Evolutionary conservation across 2,329 filamentous ascomycete genomes (phyloP).

Genomic region (Eutypella sp.): DNA sequence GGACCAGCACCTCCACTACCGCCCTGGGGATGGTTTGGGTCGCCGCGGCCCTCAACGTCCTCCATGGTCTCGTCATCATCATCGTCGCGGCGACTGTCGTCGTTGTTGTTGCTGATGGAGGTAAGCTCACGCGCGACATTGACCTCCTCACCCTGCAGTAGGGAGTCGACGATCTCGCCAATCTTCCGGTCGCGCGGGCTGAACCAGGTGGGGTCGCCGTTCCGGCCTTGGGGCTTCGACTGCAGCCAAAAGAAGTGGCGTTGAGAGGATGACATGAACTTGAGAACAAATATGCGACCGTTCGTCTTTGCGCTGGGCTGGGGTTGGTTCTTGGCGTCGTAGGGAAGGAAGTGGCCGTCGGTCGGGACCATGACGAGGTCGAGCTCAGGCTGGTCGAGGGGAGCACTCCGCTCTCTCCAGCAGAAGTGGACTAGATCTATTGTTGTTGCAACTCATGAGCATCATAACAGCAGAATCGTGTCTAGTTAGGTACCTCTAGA

Average conservation of each 20-base stretch:
- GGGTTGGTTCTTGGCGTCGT: constrained; percentile 56
- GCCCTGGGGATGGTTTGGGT: constrained; percentile 50
- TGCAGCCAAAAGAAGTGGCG: constrained; percentile 96
- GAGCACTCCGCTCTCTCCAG: constrained; percentile 77
- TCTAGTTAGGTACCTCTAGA: neutral
- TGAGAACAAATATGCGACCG: constrained; percentile 87
- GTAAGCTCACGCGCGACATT: constrained; percentile 71
- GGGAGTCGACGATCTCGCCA: constrained; percentile 76
- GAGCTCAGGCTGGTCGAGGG: constrained; percentile 69
- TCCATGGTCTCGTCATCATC: constrained; percentile 76
- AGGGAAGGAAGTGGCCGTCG: constrained; percentile 83
- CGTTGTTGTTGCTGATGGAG: constrained; percentile 49
- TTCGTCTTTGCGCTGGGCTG: constrained; percentile 63
- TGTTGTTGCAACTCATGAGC: constrained; percentile 9
- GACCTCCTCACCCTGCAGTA: constrained; percentile 86
- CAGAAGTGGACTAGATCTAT: constrained; percentile 92
- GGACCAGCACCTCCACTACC: constrained; percentile 77
- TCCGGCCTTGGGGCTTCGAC: constrained; percentile 72
- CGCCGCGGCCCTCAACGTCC: constrained; percentile 64
- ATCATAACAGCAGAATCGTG: neutral
- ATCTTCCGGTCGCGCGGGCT: constrained; percentile 83
- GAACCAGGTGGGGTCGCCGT: constrained; percentile 69
- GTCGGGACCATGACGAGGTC: constrained; percentile 91
- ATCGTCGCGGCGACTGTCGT: constrained; percentile 45
- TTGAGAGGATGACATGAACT: constrained; percentile 88